A percentile compares a stretch with the other conserved stretches of the same genome.
Evolutionary conservation across 805 yeast genomes (phyloP).

Genomic region (Brettanomyces sp.): DNA sequence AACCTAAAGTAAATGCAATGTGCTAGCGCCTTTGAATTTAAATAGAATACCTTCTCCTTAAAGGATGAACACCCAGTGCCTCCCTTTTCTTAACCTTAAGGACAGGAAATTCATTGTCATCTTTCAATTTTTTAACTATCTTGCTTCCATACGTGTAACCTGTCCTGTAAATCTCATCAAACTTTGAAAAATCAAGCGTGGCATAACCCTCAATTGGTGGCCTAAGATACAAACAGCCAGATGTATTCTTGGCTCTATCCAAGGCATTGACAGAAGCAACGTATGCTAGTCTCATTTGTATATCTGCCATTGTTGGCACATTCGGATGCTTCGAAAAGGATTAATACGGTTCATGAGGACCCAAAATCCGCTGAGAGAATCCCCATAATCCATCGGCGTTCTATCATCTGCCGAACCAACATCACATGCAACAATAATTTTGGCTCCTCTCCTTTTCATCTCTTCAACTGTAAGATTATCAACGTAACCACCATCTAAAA

Average conservation of each 20-base stretch:
- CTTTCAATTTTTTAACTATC: constrained; percentile 42
- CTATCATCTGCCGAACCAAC: constrained; percentile 93
- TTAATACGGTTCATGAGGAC: constrained; percentile 80
- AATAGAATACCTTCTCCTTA: constrained; percentile 56
- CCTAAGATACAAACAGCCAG: constrained; percentile 79
- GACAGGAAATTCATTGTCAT: constrained; percentile 46
- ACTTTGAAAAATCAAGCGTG: constrained; percentile 85
- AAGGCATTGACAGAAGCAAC: constrained; percentile 92
- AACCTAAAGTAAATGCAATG: neutral
- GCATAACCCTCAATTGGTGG: constrained; percentile 93
- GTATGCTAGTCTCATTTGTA: constrained; percentile 85
- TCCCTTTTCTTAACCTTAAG: constrained; percentile 43
- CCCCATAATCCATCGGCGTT: constrained; percentile 86
- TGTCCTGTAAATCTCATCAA: constrained; percentile 78
- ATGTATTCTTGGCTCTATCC: constrained; percentile 74
- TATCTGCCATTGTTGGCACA: constrained; percentile 91
- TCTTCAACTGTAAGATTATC: constrained; percentile 89
- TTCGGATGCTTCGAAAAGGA: constrained; percentile 83
- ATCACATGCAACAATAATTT: constrained; percentile 82
- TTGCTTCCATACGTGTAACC: constrained; percentile 68
- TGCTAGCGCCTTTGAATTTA: constrained; percentile 15
- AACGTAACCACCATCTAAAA: constrained; percentile 92
- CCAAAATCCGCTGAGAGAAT: constrained; percentile 88
- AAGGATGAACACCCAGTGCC: constrained; percentile 20
- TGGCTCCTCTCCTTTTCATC: constrained; percentile 85